These are phyloP conservation scores for Fusarium sublunatum DNA, from an alignment of 2,329 filamentous ascomycete genomes.

Conservation along the genomic window DNA sequence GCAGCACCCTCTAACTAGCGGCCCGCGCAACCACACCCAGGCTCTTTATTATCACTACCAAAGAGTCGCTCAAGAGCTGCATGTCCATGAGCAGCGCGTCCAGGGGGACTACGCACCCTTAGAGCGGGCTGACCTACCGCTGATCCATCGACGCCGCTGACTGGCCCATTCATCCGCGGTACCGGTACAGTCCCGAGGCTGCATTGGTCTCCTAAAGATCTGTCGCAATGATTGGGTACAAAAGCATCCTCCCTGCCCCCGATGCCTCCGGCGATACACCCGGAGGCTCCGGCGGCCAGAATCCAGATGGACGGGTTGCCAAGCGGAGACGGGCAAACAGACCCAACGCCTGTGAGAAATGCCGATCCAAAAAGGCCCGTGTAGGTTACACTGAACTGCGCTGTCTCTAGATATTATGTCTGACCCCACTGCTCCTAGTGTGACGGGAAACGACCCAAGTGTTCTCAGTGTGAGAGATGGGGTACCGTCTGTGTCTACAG, in stretches of 20 bases:
- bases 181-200: not conserved
- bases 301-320: slow-evolving; percentile 15
- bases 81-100: not conserved
- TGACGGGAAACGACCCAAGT: slow-evolving; percentile 24
- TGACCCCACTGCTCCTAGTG: slow-evolving; percentile 18
- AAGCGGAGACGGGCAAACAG: slow-evolving; percentile 26
- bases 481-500: slow-evolving; percentile 22
- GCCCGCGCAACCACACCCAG: not conserved
- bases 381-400: slow-evolving; percentile 14
- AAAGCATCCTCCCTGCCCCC: slow-evolving; percentile 18
- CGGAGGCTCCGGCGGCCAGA: slow-evolving; percentile 7
- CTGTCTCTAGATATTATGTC: too few species aligned
- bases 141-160: not conserved
- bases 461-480: slow-evolving; percentile 28
- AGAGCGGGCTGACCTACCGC: not conserved
- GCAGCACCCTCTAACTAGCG: slow-evolving; percentile 4
- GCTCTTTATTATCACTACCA: not conserved
- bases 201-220: not conserved
- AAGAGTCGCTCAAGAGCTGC: not conserved
- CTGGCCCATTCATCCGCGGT: too few species aligned
- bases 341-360: slow-evolving; percentile 31
- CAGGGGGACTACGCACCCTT: slow-evolving; percentile 7
- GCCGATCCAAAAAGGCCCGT: slow-evolving; percentile 31
- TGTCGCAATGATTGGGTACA: slow-evolving; percentile 10
- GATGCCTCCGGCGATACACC: slow-evolving; percentile 1